Base-by-base conservation (phyloP, 257 asterid genomes). In the Solanum piurae region DNA sequence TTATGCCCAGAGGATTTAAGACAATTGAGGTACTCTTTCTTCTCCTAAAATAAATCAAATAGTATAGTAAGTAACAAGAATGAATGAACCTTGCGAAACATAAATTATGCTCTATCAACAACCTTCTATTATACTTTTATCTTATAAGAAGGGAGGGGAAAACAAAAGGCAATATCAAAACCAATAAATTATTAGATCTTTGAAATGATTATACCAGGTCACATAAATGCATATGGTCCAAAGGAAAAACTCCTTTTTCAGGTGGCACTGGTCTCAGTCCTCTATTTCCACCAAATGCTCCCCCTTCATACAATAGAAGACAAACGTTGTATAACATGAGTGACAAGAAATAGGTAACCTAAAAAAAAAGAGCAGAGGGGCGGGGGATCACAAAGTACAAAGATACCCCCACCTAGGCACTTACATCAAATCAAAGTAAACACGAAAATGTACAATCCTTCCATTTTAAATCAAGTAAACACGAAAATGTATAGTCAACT, bases 181-280 rank as follows among this genome's bases (percentile, higher is more conserved):
- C n/a, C 64, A 55, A 20, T 55, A 55, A 55, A 55, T 55, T 2
- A 20, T 55, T 25, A 55, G 64, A 55, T 55, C 25, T 55, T 55
- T 3, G 64, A 0, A 49, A 18, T 3, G 2, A 55, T 55, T 20
- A 55, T 55, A 55, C 64, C 97, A 88, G 89, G 86, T 95, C 99
- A 86, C 99, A 95, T 42, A 94, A 94, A 90, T 93, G 98, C 98
- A 94, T 93, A 87, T 95, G 98, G 85, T 97, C 99, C 91, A 97
- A 91, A 4, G 98, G 99, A 85, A 95, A 97, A 33, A 95, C 98
- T 85, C 99, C 98, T 80, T 97, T 95, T 86, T 97, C 98, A 0
- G 98, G 98, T n/a, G 72, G 72, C 31, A 64, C 72, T n/a, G 72
- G 72, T 64, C 72, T n/a, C 72, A 64, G 14, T 23, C 72, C 72